Conservation (phyloP, 2,329 filamentous ascomycete species). For the Penicillium sp. region DNA sequence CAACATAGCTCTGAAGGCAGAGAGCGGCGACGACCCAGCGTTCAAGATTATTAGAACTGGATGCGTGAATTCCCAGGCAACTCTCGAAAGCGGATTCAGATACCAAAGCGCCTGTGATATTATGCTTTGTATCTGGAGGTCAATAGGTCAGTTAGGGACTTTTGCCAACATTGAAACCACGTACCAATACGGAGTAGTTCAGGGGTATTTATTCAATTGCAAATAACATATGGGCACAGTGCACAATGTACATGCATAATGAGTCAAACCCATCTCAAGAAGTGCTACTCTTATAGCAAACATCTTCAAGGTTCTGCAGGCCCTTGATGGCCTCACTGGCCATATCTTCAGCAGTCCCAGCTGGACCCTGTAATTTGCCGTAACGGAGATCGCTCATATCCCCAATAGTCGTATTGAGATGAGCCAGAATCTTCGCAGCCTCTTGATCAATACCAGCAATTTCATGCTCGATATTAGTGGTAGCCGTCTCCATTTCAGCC, state of each 20-base stretch:
- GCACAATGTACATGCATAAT: not conserved
- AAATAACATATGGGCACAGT: not conserved
- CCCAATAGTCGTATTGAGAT: slow-evolving; percentile 65
- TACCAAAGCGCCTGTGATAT: not conserved
- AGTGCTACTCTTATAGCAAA: slow-evolving; percentile 49
- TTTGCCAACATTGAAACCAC: not conserved
- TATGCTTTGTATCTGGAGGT: not conserved
- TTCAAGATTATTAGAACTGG: not conserved
- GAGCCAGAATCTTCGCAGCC: slow-evolving; percentile 56
- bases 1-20: not conserved
- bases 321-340: slow-evolving; percentile 65
- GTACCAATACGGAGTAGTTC: not conserved
- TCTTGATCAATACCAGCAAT: slow-evolving; percentile 65
- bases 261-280: slow-evolving; percentile 2
- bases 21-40: not conserved
- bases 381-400: slow-evolving; percentile 79
- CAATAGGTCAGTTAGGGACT: not conserved
- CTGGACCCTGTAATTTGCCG: slow-evolving; percentile 59
- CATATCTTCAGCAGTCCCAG: slow-evolving; percentile 57
- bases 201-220: not conserved
- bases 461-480: slow-evolving; percentile 63
- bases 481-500: slow-evolving; percentile 66
- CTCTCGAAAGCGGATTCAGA: not conserved
- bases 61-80: not conserved
- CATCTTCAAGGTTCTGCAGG: slow-evolving; percentile 60